Percentiles rank a stretch among this genome's conserved stretches.
These are phyloP conservation scores for Pistacia integerrima DNA, from an alignment of 345 rosid genomes.

Conservation along the genomic window DNA sequence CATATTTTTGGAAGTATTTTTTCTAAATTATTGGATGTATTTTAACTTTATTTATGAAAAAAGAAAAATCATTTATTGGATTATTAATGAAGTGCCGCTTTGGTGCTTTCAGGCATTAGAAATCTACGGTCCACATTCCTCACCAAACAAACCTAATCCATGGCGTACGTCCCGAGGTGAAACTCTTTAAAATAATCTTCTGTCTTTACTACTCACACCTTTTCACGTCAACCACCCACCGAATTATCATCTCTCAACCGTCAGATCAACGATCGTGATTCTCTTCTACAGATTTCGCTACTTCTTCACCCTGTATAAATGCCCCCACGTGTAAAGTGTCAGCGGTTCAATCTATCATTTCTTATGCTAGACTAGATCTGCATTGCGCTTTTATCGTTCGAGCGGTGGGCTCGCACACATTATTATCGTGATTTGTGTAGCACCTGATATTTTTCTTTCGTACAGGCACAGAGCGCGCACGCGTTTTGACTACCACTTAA, in stretches of 20 bases:
- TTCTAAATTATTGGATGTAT: too few relatives aligned
- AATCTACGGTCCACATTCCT: background rate
- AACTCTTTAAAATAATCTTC: background rate
- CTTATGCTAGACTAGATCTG: background rate
- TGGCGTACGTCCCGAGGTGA: background rate
- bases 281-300: background rate
- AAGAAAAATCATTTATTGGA: too few relatives aligned
- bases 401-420: background rate
- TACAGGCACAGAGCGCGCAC: background rate
- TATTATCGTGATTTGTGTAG: background rate
- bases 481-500: background rate
- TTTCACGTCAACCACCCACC: background rate
- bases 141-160: slow-evolving; percentile 4
- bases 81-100: background rate
- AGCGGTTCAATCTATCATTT: background rate
- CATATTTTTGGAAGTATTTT: too few relatives aligned
- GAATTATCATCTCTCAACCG: background rate
- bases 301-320: background rate
- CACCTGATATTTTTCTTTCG: slow-evolving; percentile 1
- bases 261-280: background rate
- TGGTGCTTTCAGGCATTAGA: background rate
- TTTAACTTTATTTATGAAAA: too few relatives aligned
- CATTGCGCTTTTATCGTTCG: too few relatives aligned
- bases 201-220: background rate
- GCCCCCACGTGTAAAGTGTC: background rate